Evolutionary conservation across 2,329 filamentous ascomycete species (phyloP), one percentile per base, ranked within the genome.

Genomic region (Phialocephala subalpina): DNA sequence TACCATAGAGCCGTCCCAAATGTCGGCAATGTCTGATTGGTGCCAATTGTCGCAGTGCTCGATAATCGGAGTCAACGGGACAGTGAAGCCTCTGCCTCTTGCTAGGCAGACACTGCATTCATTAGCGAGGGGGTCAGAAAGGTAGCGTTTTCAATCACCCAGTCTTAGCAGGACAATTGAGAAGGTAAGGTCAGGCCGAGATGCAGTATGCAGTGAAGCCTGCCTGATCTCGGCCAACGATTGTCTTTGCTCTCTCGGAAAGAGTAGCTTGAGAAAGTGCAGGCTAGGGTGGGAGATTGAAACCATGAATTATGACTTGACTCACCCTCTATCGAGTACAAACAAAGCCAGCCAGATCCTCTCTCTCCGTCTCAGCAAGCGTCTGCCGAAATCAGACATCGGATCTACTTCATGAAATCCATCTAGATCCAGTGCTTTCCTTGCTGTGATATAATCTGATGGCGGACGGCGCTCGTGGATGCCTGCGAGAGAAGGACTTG

Each of bases 1-100:
- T 18, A 91, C 86, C 59, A 92, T 80, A n/a, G 90, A 87, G 0
- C 90, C 89, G 74, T 93, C 90, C 75, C 89, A 89, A 14, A 83
- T 80, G 73, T 92, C 89, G 1, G 88, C 86, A 61, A 89, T 82
- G 38, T 83, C 82, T 9, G 86, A 88, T 16, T 85, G 78, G 70
- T 92, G 90, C 90, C 90, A 93, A 8, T 83, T 81, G 69, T 93
- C 90, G 70, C 90, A 92, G 57, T 87, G 84, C 67, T 88, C 86
- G 22, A 93, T 82, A 0, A 91, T 81, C 1, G 86, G 84, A 1
- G 90, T 91, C 58, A 89, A 82, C 0, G 90, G 90, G 0, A 92
- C 84, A 0, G 88, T 89, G 71, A 90, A 92, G 25, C 84, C 89
- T 68, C 90, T 82, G 7, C 90, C 90, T 63, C 90, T 84, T 0